phyloP scores from a whole-genome alignment of 441 rosid species.

The Populus hybrid region DNA sequence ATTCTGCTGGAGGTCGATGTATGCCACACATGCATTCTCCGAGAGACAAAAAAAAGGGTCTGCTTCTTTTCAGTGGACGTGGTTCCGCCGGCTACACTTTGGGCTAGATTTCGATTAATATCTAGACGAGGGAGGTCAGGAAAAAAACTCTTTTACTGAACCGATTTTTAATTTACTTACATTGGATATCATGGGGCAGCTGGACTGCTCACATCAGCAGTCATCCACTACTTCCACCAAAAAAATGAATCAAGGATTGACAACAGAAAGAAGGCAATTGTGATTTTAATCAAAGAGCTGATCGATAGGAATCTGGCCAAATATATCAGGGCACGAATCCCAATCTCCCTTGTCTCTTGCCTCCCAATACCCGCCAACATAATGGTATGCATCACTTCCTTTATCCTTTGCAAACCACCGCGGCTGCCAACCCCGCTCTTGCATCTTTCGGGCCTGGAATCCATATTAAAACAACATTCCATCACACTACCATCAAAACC shows the following conservation, averaged over 20 bases:
- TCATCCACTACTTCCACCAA: conserved; percentile 7
- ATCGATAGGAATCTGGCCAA: conserved; percentile 66
- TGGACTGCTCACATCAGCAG: conserved; percentile 16
- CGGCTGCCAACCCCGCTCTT: conserved; percentile 88
- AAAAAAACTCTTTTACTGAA: not conserved
- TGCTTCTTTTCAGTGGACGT: no score
- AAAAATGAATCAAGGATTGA: conserved; percentile 24
- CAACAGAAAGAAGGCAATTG: not conserved
- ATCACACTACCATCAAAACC: not conserved
- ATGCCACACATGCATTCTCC: not conserved
- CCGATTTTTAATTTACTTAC: conserved; percentile 26
- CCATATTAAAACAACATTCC: not conserved
- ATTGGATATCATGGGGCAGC: conserved; percentile 23
- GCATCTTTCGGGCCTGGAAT: conserved; percentile 81
- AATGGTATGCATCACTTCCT: conserved; percentile 42
- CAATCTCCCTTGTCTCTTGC: conserved; percentile 58
- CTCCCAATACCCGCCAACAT: conserved; percentile 87
- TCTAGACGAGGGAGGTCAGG: not conserved
- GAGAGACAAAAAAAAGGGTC: not conserved
- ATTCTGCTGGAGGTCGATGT: not conserved
- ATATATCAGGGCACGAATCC: conserved; percentile 76
- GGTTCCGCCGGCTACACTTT: no score
- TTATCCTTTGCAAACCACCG: conserved; percentile 72
- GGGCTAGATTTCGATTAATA: not conserved
- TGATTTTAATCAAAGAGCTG: conserved; percentile 24